These are phyloP conservation scores for Aaosphaeria pasadenensis DNA, from an alignment of 2,329 filamentous ascomycete species.

Conservation along the genomic window DNA sequence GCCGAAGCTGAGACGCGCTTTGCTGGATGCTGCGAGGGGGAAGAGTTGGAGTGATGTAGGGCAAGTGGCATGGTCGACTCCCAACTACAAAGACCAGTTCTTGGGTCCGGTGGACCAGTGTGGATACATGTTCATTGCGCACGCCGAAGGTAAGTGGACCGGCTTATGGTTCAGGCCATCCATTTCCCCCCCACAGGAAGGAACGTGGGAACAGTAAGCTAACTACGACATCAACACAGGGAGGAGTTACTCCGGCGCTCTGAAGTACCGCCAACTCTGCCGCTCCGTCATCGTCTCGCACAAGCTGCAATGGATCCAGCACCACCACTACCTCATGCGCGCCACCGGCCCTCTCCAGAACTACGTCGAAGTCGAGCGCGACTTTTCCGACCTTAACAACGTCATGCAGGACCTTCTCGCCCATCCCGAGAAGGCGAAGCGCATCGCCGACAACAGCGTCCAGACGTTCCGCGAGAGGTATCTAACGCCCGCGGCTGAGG, in stretches of 20 bases:
- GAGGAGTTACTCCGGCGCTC: slow-evolving; percentile 49
- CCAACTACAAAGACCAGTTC: slow-evolving; percentile 28
- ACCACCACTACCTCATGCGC: slow-evolving; percentile 31
- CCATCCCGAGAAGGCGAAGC: slow-evolving; percentile 30
- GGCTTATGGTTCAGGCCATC: slow-evolving; percentile 11
- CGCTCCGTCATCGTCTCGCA: slow-evolving; percentile 33
- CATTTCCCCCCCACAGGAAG: slow-evolving; percentile 30
- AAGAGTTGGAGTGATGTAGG: slow-evolving; percentile 32
- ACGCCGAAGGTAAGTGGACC: slow-evolving; percentile 47
- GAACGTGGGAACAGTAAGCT: slow-evolving; percentile 21
- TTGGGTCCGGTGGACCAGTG: slow-evolving; percentile 53
- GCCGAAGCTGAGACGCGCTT: slow-evolving; percentile 25
- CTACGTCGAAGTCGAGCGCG: slow-evolving; percentile 33
- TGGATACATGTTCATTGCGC: slow-evolving; percentile 53
- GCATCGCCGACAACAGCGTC: slow-evolving; percentile 31
- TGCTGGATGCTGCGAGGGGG: slow-evolving; percentile 26
- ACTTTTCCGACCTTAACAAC: slow-evolving; percentile 28
- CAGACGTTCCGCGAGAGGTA: slow-evolving; percentile 29
- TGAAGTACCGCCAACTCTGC: slow-evolving; percentile 55
- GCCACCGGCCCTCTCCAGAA: slow-evolving; percentile 28
- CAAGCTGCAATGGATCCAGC: slow-evolving; percentile 35
- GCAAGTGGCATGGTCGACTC: slow-evolving; percentile 25
- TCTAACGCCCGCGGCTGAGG: slow-evolving; percentile 28
- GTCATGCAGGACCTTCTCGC: slow-evolving; percentile 28
- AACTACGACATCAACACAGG: slow-evolving; percentile 23